phyloP scores from a whole-genome alignment of 139 green algal genomes.

The Deuterostichococcus epilithicus region DNA sequence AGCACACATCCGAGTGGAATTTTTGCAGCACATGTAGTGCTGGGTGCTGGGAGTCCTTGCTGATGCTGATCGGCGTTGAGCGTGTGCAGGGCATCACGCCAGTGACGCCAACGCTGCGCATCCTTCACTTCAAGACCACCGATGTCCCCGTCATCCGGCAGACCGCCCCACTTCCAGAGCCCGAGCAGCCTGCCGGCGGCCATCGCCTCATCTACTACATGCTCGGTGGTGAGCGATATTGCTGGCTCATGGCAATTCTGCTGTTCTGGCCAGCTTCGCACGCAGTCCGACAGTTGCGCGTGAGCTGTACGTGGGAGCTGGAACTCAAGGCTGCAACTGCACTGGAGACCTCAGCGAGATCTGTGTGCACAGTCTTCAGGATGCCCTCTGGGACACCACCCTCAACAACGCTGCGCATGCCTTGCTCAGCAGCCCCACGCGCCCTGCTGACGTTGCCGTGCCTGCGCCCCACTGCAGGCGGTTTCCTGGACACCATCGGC shows the following conservation, averaged over 20 bases:
- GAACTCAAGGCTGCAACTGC: no score
- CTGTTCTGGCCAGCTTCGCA: no score
- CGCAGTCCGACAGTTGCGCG: no score
- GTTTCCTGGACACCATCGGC: not conserved
- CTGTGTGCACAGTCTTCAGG: no score
- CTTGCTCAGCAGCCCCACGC: no score
- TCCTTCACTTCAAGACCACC: not conserved
- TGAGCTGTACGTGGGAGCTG: no score
- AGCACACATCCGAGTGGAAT: not conserved
- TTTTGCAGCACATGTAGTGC: not conserved
- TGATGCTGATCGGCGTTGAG: not conserved
- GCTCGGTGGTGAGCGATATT: not conserved
- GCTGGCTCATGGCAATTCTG: no score
- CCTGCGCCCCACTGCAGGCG: no score
- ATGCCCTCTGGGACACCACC: no score
- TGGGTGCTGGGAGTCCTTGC: not conserved
- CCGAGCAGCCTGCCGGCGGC: not conserved
- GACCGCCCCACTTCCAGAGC: not conserved
- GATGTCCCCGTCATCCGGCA: not conserved
- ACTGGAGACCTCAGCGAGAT: no score
- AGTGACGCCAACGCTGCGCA: not conserved
- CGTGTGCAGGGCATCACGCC: not conserved
- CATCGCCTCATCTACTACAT: slow-evolving; percentile 6
- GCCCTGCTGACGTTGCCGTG: no score
- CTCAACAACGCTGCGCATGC: no score